phyloP scores from a whole-genome alignment of 805 yeast species.

The Vanderwaltozyma yarrowii region DNA sequence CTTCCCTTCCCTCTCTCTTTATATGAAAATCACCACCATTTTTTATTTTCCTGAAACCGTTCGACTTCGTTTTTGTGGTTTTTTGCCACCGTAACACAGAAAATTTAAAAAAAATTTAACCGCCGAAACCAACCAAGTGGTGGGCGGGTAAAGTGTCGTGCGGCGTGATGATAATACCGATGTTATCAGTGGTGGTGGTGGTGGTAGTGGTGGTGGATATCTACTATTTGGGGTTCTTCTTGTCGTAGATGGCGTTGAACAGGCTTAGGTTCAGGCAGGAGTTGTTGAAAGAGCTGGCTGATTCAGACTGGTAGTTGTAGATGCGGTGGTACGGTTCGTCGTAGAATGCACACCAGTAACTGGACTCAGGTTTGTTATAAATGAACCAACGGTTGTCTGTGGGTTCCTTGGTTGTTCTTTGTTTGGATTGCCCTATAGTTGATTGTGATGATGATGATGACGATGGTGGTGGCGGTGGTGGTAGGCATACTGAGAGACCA shows the following conservation, averaged over 20 bases:
- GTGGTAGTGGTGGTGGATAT: too few species aligned
- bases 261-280: slow-evolving; percentile 23
- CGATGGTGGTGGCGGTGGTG: background rate
- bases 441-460: background rate
- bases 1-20: too few species aligned
- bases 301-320: slow-evolving; percentile 18
- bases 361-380: slow-evolving; percentile 11
- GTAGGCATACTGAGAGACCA: background rate
- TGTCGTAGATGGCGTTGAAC: slow-evolving; percentile 23
- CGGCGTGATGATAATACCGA: background rate
- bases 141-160: too few species aligned
- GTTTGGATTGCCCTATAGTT: too few species aligned
- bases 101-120: too few species aligned
- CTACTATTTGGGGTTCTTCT: slow-evolving; percentile 20
- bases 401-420: background rate
- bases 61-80: too few species aligned
- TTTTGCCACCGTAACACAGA: background rate
- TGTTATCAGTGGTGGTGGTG: background rate
- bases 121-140: too few species aligned
- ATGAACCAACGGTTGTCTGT: slow-evolving; percentile 12
- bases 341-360: slow-evolving; percentile 7
- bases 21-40: too few species aligned
- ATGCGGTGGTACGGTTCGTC: slow-evolving; percentile 18
- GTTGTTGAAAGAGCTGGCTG: slow-evolving; percentile 16
- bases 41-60: too few species aligned